Evolutionary conservation across 305 asterid genomes (phyloP).

Genomic region (Ilex paraguariensis): DNA sequence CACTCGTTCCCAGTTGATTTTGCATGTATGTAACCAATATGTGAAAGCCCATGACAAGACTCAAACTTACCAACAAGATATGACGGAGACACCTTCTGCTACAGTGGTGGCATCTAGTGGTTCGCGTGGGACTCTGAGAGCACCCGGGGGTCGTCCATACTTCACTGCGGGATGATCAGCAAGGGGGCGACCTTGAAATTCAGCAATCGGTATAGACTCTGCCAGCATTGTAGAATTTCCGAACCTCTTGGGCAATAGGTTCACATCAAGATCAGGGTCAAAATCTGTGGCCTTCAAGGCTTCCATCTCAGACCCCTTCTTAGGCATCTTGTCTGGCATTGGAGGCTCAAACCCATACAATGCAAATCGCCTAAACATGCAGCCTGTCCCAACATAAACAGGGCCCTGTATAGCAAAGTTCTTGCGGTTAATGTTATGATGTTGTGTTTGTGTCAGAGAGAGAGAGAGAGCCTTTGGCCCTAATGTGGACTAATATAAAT

Average conservation of each 20-base stretch:
- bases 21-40: neutral
- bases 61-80: slow-evolving; percentile 41
- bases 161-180: slow-evolving; percentile 58
- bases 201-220: slow-evolving; percentile 48
- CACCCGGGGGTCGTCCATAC: slow-evolving; percentile 49
- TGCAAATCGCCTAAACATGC: slow-evolving; percentile 48
- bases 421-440: too few relatives aligned
- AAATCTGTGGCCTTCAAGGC: slow-evolving; percentile 37
- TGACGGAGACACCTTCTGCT: slow-evolving; percentile 48
- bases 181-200: slow-evolving; percentile 48
- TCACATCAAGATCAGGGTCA: slow-evolving; percentile 46
- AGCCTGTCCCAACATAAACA: slow-evolving; percentile 48
- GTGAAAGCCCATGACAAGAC: neutral
- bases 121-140: slow-evolving; percentile 32
- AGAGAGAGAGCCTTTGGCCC: too few relatives aligned
- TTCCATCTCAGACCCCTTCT: slow-evolving; percentile 26
- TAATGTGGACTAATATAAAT: too few relatives aligned
- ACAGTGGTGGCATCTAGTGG: slow-evolving; percentile 51
- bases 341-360: slow-evolving; percentile 52
- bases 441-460: too few relatives aligned
- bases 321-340: slow-evolving; percentile 10
- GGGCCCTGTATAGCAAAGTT: slow-evolving; percentile 28
- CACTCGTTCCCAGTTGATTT: neutral
- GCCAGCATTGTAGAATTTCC: slow-evolving; percentile 49
- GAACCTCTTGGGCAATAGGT: slow-evolving; percentile 34